Base-by-base conservation (phyloP, 805 yeast species). In the Lipomyces yamadae region DNA sequence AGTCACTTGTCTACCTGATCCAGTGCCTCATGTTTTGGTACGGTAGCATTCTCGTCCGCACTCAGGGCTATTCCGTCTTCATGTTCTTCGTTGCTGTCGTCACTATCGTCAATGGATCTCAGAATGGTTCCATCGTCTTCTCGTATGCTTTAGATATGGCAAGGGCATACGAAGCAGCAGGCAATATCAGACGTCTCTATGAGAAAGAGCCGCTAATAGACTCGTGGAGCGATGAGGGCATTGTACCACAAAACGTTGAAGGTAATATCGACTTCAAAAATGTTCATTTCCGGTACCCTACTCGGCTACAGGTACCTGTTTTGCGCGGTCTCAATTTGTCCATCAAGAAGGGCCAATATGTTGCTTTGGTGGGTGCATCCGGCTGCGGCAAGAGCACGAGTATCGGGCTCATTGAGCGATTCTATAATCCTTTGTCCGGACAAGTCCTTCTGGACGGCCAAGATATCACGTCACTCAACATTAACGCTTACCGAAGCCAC, bases 321-420 rank as follows among this genome's bases (percentile, higher is more conserved):
- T 66, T 76, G 24, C 66, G 66, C 2, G 75, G 76, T 54, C 65
- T 76, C 34, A 65, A 70, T 58, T 61, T 76, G 35, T 54, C 56
- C 3, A 65, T 76, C 85, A 92, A 92, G 11, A 89, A 94, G 6
- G 97, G 97, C 6, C 78, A 87, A 72, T 91, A 89, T 73, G 93
- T 92, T 48, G 97, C 97, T 7, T 85, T 92, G 72, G 97, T 92
- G 18, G 97, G 97, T 1, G 88, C 96, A 93, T 3, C 88, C 90
- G 32, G 97, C 10, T 74, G 76, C 34, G 92, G 56, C 76, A 81
- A 4, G 63, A 64, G 70, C 58, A 73, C 75, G 0, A 81, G 87
- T 6, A 80, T 86, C 3, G 89, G 86, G 70, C 75, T 87, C 32
- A 76, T 87, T 42, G 78, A 87, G 69, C 77, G 67, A 34, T 84